A percentile compares a stretch with the other conserved stretches of the same genome.
Conservation (phyloP, 1,284 basidiomycete species). For the Ganoderma sp. region DNA sequence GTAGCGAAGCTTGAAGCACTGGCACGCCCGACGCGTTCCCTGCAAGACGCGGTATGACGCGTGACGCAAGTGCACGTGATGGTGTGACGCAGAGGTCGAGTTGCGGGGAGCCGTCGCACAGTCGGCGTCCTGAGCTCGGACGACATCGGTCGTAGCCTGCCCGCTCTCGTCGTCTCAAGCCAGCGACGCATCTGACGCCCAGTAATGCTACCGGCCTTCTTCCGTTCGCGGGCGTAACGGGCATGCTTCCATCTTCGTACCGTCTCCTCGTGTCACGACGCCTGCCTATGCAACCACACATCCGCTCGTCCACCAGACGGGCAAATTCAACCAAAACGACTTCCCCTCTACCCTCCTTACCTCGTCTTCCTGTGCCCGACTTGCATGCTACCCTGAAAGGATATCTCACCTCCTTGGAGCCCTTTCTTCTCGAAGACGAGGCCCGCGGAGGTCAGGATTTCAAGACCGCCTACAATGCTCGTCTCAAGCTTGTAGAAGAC, state of each 20-base stretch:
- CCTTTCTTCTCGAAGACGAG: constrained; percentile 81
- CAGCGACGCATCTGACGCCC: constrained; percentile 1
- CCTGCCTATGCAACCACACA: constrained; percentile 24
- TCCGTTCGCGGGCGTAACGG: constrained; percentile 14
- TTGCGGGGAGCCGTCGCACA: background rate
- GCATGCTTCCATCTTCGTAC: constrained; percentile 13
- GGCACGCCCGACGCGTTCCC: constrained; percentile 19
- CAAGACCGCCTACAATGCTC: constrained; percentile 61
- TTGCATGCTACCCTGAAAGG: constrained; percentile 79
- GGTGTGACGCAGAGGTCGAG: background rate
- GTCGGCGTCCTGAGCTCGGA: background rate
- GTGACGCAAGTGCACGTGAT: constrained; percentile 22
- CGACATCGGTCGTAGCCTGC: constrained; percentile 5
- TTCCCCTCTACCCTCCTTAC: constrained; percentile 37
- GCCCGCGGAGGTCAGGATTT: constrained; percentile 60
- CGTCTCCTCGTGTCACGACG: constrained; percentile 13
- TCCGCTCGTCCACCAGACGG: constrained; percentile 14
- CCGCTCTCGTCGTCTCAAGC: background rate
- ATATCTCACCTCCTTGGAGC: constrained; percentile 83
- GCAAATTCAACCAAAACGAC: constrained; percentile 21
- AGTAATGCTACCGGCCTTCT: constrained; percentile 4
- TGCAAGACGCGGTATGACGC: constrained; percentile 26
- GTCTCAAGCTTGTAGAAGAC: constrained; percentile 71
- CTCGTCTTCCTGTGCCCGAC: constrained; percentile 87
- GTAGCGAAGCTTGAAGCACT: no score